A percentile compares a stretch with the other conserved stretches of the same genome.
These are phyloP conservation scores for Didymella pinodella DNA, from an alignment of 2,329 filamentous ascomycete species.

Conservation along the genomic window DNA sequence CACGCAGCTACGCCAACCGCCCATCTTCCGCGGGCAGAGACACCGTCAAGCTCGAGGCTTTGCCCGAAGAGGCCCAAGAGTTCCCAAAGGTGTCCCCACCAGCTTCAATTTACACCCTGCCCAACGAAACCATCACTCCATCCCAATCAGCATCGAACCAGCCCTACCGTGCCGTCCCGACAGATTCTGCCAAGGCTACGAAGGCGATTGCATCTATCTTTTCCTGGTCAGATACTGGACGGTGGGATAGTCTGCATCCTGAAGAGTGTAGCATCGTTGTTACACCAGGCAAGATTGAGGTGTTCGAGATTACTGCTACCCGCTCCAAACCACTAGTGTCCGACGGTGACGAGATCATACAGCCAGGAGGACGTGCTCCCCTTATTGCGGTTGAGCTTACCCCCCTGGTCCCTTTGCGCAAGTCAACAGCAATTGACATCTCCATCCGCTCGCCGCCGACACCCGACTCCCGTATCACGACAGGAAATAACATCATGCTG, in stretches of 20 bases:
- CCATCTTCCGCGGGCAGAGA: conserved; percentile 24
- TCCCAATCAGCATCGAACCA: conserved; percentile 85
- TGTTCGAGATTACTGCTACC: conserved; percentile 63
- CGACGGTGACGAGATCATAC: conserved; percentile 52
- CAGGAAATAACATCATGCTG: conserved; percentile 85
- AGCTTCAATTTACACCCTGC: conserved; percentile 49
- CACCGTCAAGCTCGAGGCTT: conserved; percentile 20
- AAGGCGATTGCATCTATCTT: conserved; percentile 68
- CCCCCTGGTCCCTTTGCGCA: conserved; percentile 85
- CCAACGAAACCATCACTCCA: conserved; percentile 69
- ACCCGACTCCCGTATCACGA: conserved; percentile 72
- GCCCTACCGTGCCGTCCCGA: conserved; percentile 65
- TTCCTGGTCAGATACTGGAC: conserved; percentile 66
- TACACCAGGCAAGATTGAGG: conserved; percentile 70
- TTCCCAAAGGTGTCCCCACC: conserved; percentile 56
- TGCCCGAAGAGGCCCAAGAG: conserved; percentile 37
- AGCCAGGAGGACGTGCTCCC: conserved; percentile 54
- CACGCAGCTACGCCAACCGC: conserved; percentile 28
- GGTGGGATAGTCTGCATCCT: conserved; percentile 68
- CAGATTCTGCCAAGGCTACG: conserved; percentile 59
- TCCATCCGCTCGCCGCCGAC: conserved; percentile 90
- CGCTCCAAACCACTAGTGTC: conserved; percentile 54
- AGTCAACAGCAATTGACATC: conserved; percentile 91
- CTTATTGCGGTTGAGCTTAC: conserved; percentile 83
- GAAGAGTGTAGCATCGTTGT: conserved; percentile 70